Evolutionary conservation across 2,329 filamentous ascomycete genomes (phyloP), one percentile per base, ranked within the genome.

Genomic region (Dactylellina sp.): DNA sequence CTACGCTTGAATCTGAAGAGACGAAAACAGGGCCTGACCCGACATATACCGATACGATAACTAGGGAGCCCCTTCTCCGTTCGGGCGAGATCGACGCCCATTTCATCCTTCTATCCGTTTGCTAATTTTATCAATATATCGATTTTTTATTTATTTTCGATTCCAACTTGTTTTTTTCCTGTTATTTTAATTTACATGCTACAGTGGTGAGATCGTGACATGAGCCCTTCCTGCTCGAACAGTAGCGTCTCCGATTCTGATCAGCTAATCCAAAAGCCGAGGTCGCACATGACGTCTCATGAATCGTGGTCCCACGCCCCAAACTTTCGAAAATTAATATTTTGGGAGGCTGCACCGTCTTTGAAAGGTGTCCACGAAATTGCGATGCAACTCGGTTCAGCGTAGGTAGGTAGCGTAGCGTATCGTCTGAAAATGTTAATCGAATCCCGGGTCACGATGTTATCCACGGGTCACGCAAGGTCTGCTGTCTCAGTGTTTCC

Each of bases 371-470:
- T 32, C 16, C 24, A 55, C 9, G 14, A 64, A 28, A 7, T 18
- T 49, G 42, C 40, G 55, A 46, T 47, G 37, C 47, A 39, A 24
- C 20, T 50, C 28, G 5, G 28, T 32, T 32, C 28, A 32, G n/a
- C n/a, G n/a, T n/a, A n/a, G n/a, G n/a, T n/a, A 32, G 28, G 28
- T 9, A 32, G 5, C 28, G 9, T 4, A 4, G 42, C 49, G 52
- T 46, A 44, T 14, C 40, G 11, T 46, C 16, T 20, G 39, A 55
- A 64, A 50, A 37, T 18, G 28, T 50, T 63, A 52, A 64, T 64
- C 63, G n/a, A 68, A 68, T 68, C 39, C 60, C 60, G 59, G 68
- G 68, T 72, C 68, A 72, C 68, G 68, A 72, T 72, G 53, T 60
- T 62, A 56, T 59, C 59, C 68, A 60, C 59, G 68, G 64, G 68